These are phyloP conservation scores for Paraphoma sp. DNA, from an alignment of 2,329 filamentous ascomycete species.

Conservation along the genomic window DNA sequence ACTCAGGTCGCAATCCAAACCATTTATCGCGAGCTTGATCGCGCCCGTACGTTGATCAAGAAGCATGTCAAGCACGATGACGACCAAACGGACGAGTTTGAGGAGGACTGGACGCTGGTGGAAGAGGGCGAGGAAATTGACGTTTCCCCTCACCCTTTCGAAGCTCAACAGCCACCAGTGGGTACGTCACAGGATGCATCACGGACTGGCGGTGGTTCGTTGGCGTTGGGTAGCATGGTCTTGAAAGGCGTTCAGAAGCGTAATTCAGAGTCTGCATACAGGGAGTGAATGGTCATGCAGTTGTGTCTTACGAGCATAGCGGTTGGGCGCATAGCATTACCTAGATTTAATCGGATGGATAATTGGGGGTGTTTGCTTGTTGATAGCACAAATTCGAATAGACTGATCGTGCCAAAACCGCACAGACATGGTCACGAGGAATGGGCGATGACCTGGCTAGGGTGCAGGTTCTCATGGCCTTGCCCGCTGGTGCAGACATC, in stretches of 20 bases:
- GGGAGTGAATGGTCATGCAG: conserved; percentile 18
- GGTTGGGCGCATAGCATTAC: neutral
- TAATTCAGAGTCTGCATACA: conserved; percentile 25
- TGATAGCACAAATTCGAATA: too few relatives aligned
- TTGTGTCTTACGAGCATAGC: conserved; percentile 7
- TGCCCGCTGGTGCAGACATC: too few relatives aligned
- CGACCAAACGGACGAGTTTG: conserved; percentile 65
- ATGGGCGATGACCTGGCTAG: too few relatives aligned
- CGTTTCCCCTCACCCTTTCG: conserved; percentile 20
- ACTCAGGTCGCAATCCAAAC: conserved; percentile 89
- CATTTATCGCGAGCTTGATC: conserved; percentile 94
- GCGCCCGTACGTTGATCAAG: conserved; percentile 83
- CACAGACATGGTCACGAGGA: too few relatives aligned
- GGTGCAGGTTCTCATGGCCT: too few relatives aligned
- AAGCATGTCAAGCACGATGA: conserved; percentile 52
- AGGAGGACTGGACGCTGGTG: conserved; percentile 92
- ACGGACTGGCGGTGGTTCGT: conserved; percentile 23
- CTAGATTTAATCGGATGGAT: neutral
- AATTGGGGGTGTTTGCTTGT: neutral
- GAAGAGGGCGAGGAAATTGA: conserved; percentile 61
- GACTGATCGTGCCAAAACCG: too few relatives aligned
- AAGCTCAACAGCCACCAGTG: conserved; percentile 26
- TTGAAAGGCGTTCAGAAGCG: conserved; percentile 32
- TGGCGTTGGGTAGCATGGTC: conserved; percentile 42
- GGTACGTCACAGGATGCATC: conserved; percentile 32